Evolutionary conservation across 331 rosid genomes (phyloP).

Genomic region (Pyrus hybrid): DNA sequence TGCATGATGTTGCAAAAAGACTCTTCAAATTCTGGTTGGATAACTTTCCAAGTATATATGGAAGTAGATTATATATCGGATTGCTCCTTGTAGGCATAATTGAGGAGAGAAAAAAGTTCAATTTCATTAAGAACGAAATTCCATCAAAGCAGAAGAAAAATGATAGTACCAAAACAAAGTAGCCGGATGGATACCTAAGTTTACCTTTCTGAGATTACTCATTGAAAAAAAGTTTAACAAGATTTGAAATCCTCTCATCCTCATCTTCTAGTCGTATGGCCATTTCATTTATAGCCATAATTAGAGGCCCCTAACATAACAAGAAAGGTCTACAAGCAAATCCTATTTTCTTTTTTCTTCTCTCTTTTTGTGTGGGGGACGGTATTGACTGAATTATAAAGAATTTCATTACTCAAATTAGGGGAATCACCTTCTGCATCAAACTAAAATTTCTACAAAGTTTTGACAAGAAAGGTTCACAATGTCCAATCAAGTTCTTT

Average conservation of each 20-base stretch:
- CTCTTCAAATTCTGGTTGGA: slow-evolving; percentile 62
- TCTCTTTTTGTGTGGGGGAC: not conserved
- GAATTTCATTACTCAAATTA: not conserved
- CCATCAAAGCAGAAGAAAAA: slow-evolving; percentile 8
- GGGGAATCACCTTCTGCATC: slow-evolving; percentile 73
- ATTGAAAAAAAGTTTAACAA: too few relatives aligned
- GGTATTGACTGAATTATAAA: not conserved
- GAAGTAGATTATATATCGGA: slow-evolving; percentile 91
- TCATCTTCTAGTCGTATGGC: too few relatives aligned
- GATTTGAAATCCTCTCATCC: too few relatives aligned
- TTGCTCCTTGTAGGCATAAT: slow-evolving; percentile 60
- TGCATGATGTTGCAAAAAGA: slow-evolving; percentile 94
- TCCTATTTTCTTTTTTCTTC: too few relatives aligned
- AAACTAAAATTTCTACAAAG: slow-evolving; percentile 79
- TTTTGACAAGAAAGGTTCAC: slow-evolving; percentile 70
- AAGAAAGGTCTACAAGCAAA: not conserved
- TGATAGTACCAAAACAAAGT: slow-evolving; percentile 23
- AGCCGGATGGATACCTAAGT: too few relatives aligned
- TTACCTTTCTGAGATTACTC: not conserved
- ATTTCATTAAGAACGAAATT: not conserved
- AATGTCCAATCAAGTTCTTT: slow-evolving; percentile 70
- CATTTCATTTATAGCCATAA: not conserved
- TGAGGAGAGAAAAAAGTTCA: not conserved
- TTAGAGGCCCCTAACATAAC: too few relatives aligned
- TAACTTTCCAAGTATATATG: slow-evolving; percentile 87